Percentiles rank a stretch among this genome's conserved stretches.
phyloP scores from a whole-genome alignment of 176 grass and related monocot genomes.

The Chrysopogon serrulatus region DNA sequence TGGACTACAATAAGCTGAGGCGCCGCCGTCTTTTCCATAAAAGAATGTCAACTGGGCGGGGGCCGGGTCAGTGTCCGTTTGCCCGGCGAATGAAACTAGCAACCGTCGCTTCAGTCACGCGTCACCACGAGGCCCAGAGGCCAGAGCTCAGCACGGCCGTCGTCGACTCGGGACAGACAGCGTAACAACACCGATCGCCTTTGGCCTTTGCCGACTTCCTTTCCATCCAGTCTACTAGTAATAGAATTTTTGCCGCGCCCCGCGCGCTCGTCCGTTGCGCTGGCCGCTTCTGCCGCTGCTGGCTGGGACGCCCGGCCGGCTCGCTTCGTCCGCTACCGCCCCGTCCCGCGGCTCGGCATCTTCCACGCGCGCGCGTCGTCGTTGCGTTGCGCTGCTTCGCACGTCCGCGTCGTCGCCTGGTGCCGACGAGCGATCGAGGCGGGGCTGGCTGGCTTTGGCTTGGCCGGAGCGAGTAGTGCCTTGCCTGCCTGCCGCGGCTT shows the following conservation, averaged over 20 bases:
- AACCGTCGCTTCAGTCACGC: no score
- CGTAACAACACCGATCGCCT: not conserved
- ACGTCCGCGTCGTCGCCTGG: not conserved
- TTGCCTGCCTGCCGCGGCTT: not conserved
- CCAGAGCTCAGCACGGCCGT: no score
- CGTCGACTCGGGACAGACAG: no score
- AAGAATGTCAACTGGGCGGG: not conserved
- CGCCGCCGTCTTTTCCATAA: no score
- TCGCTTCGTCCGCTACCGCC: slow-evolving; percentile 14
- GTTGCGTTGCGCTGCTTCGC: not conserved
- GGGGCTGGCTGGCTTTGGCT: not conserved
- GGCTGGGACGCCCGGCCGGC: not conserved
- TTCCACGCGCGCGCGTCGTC: not conserved
- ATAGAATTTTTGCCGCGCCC: no score
- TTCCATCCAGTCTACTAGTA: no score
- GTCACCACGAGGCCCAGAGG: no score
- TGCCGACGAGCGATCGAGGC: not conserved
- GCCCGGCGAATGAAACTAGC: no score
- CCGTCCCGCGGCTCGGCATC: slow-evolving; percentile 14
- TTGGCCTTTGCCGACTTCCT: no score
- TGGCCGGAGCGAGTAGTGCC: no score
- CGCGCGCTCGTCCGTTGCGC: no score
- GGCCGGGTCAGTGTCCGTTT: no score
- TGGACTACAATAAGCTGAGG: not conserved
- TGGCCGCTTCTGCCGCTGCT: not conserved